These are phyloP conservation scores for Fusarium lyarnte DNA, from an alignment of 2,329 filamentous ascomycete genomes.

Conservation along the genomic window DNA sequence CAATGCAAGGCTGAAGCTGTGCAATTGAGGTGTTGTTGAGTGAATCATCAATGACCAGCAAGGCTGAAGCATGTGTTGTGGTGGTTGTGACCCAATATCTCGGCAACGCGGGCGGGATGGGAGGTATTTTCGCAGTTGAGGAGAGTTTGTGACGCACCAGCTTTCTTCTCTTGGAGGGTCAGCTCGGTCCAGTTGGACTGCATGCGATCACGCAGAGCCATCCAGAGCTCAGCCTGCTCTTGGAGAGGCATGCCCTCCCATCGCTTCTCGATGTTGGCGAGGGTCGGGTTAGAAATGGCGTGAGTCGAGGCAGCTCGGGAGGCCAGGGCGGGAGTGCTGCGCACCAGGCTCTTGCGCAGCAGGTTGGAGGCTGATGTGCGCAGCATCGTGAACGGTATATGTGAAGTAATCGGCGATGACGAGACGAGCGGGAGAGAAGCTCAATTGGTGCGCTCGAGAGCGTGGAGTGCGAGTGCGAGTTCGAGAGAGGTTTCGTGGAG, in stretches of 20 bases:
- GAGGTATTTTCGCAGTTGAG: conserved; percentile 48
- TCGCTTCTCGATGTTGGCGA: conserved; percentile 98
- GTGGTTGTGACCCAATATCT: conserved; percentile 24
- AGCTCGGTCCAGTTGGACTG: conserved; percentile 97
- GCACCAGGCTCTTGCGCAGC: conserved; percentile 60
- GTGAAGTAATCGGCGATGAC: conserved; percentile 25
- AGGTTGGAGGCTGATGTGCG: conserved; percentile 63
- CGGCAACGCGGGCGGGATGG: conserved; percentile 41
- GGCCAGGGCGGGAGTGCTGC: conserved; percentile 58
- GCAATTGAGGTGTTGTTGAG: conserved; percentile 17
- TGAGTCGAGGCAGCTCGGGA: conserved; percentile 74
- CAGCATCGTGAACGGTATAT: conserved; percentile 57
- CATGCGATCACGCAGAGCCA: conserved; percentile 98
- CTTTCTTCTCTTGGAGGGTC: conserved; percentile 98
- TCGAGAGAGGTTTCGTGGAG: conserved; percentile 36
- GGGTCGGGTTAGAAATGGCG: conserved; percentile 96
- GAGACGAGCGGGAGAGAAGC: conserved; percentile 19
- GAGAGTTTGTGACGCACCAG: conserved; percentile 74
- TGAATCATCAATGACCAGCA: conserved; percentile 27
- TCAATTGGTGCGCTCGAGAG: conserved; percentile 50
- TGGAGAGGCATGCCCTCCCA: conserved; percentile 98
- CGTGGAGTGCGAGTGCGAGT: conserved; percentile 32
- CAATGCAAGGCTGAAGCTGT: conserved; percentile 34
- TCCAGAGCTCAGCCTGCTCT: conserved; percentile 99
- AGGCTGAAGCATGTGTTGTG: conserved; percentile 13